Percentiles rank a stretch among this genome's conserved stretches.
Conservation (phyloP, 2,329 filamentous ascomycete species). For the Cytospora mali region DNA sequence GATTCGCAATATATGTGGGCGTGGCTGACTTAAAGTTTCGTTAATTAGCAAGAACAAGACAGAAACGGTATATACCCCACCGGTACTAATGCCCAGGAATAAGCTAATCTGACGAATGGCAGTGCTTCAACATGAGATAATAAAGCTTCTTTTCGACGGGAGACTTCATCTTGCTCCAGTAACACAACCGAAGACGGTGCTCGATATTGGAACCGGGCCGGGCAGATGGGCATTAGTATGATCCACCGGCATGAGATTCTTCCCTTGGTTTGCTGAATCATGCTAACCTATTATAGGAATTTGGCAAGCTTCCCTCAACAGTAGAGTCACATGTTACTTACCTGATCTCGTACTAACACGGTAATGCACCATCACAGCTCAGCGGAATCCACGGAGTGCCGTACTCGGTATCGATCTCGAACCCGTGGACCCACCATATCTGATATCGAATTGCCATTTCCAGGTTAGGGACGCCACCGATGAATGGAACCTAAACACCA, state of each 20-base stretch:
- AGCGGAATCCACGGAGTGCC: constrained; percentile 33
- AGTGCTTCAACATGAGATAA: constrained; percentile 37
- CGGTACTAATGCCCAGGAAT: background rate
- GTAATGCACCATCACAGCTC: constrained; percentile 27
- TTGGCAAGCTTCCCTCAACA: constrained; percentile 28
- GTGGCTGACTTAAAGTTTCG: constrained; percentile 27
- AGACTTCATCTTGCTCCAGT: constrained; percentile 36
- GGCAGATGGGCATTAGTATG: constrained; percentile 37
- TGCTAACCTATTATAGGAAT: constrained; percentile 31
- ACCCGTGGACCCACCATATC: constrained; percentile 34
- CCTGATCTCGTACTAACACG: background rate
- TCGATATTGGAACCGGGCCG: constrained; percentile 37
- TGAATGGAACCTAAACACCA: constrained; percentile 34
- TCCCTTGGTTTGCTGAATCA: background rate
- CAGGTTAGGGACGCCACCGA: constrained; percentile 34
- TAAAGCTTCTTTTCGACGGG: constrained; percentile 35
- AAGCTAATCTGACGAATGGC: constrained; percentile 8
- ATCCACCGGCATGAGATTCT: background rate
- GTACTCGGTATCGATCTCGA: constrained; percentile 39
- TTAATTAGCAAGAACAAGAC: constrained; percentile 35
- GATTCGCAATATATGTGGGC: background rate
- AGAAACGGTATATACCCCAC: constrained; percentile 32
- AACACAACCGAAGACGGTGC: constrained; percentile 33
- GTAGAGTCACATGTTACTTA: background rate
- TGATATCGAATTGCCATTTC: constrained; percentile 37